Conservation (phyloP, 305 asterid genomes). For the Ilex paraguariensis region DNA sequence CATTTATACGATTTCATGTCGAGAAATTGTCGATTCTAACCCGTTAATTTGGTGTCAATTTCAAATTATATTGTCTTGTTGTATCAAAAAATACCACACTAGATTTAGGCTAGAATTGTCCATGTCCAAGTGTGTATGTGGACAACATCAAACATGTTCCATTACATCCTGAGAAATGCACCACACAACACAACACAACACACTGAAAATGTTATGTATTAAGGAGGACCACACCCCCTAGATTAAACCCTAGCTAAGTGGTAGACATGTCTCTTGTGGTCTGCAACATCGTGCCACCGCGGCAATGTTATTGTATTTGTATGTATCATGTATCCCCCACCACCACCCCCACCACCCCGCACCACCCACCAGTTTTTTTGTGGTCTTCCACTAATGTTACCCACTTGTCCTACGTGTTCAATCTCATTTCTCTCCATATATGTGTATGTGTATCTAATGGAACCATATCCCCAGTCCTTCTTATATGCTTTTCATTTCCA, state of each 20-base stretch:
- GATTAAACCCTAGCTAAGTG: too few relatives aligned
- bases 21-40: too few relatives aligned
- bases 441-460: not conserved
- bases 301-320: not conserved
- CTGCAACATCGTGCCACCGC: conserved; percentile 18
- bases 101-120: too few relatives aligned
- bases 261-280: conserved; percentile 2
- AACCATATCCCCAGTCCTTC: not conserved
- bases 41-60: too few relatives aligned
- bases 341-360: not conserved
- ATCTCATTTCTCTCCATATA: not conserved
- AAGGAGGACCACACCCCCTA: not conserved
- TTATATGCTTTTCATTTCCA: conserved; percentile 1
- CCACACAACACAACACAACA: too few relatives aligned
- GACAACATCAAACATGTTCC: too few relatives aligned
- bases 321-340: not conserved
- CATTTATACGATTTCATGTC: too few relatives aligned
- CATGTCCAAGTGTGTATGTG: too few relatives aligned
- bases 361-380: conserved; percentile 12
- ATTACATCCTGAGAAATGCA: too few relatives aligned
- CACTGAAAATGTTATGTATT: too few relatives aligned
- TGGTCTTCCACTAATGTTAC: conserved; percentile 5
- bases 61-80: too few relatives aligned
- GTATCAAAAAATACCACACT: too few relatives aligned
- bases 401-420: not conserved